Percentiles rank a stretch among this genome's conserved stretches.
phyloP scores from a whole-genome alignment of 306 rosid genomes.

The Prunus salicina region DNA sequence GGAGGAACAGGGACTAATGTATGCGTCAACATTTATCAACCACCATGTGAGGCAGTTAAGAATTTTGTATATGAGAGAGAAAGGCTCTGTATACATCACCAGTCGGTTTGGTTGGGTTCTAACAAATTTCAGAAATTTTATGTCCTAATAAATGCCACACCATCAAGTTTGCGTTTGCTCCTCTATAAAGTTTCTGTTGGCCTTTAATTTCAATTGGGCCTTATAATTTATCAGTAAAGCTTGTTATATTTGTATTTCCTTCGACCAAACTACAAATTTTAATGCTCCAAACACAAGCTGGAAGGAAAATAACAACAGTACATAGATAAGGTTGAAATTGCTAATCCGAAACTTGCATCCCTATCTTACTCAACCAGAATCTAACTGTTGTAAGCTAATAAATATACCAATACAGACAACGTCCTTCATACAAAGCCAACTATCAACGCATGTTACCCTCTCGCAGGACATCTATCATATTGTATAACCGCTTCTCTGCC shows the following conservation, averaged over 20 bases:
- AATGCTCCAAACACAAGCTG: background rate
- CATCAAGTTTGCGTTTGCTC: no score
- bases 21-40: no score
- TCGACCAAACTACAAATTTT: background rate
- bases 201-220: no score
- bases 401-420: background rate
- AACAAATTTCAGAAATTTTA: no score
- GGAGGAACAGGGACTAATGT: background rate
- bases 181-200: no score
- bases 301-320: background rate
- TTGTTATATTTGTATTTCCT: background rate
- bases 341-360: background rate
- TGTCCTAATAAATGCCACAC: no score
- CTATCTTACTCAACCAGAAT: background rate
- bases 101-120: no score
- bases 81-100: no score
- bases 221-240: no score
- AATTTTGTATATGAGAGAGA: no score
- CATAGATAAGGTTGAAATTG: background rate
- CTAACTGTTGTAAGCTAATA: background rate
- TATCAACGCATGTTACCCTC: slow-evolving; percentile 72
- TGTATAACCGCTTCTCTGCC: slow-evolving; percentile 55
- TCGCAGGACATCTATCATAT: slow-evolving; percentile 78
- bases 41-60: no score
- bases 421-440: background rate